phyloP scores from a whole-genome alignment of 2,329 filamentous ascomycete genomes.

The Paraconiothyrium brasiliense region DNA sequence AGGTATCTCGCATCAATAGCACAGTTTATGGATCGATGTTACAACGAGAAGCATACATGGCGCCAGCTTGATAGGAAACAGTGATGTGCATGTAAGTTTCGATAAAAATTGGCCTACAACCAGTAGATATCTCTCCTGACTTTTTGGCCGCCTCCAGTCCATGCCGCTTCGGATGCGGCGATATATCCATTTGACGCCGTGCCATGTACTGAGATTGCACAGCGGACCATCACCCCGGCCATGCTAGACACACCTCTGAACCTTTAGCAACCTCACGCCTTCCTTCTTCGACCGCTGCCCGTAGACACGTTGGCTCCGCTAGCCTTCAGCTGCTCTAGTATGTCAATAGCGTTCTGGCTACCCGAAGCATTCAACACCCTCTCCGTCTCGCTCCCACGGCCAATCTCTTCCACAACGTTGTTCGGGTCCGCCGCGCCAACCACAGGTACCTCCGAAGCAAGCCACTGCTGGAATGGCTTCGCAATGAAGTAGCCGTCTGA shows the following conservation, averaged over 20 bases:
- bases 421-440: slow-evolving; percentile 73
- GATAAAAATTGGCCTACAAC: no score
- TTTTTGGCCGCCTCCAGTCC: neutral
- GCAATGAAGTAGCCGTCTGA: slow-evolving; percentile 78
- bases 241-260: neutral
- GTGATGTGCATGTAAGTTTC: neutral
- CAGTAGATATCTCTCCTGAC: neutral
- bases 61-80: neutral
- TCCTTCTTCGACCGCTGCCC: slow-evolving; percentile 46
- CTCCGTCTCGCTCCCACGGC: slow-evolving; percentile 43
- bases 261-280: slow-evolving; percentile 28
- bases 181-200: no score
- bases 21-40: neutral
- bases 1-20: neutral
- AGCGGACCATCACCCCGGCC: neutral
- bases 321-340: slow-evolving; percentile 49
- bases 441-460: slow-evolving; percentile 72
- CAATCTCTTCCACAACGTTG: slow-evolving; percentile 58
- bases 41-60: neutral
- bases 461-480: slow-evolving; percentile 79
- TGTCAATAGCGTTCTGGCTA: slow-evolving; percentile 41
- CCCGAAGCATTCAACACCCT: slow-evolving; percentile 40
- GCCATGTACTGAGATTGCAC: neutral
- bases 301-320: slow-evolving; percentile 39
- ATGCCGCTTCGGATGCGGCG: neutral